phyloP scores from a whole-genome alignment of 768 basidiomycete species.

The Panus rudis region DNA sequence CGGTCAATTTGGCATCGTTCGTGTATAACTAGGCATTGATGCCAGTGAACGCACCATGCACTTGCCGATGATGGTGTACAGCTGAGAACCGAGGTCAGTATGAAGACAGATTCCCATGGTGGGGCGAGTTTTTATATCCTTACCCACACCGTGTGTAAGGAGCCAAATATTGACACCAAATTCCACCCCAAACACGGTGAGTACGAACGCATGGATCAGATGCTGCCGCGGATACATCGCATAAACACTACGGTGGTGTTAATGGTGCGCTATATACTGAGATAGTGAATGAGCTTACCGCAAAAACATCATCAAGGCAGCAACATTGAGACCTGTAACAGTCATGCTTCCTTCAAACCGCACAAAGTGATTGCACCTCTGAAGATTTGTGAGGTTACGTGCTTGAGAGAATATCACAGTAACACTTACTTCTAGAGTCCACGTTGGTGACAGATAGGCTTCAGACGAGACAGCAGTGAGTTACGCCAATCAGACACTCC shows the following conservation, averaged over 20 bases:
- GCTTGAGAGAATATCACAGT: no score
- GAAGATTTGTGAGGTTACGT: no score
- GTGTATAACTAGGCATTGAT: neutral
- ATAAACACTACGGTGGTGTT: slow-evolving; percentile 12
- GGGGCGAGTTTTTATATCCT: slow-evolving; percentile 9
- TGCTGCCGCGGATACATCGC: slow-evolving; percentile 18
- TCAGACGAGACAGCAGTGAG: neutral
- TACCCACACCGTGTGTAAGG: slow-evolving; percentile 42
- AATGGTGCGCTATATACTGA: neutral
- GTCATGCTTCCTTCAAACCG: slow-evolving; percentile 33
- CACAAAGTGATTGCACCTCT: slow-evolving; percentile 21
- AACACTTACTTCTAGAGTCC: slow-evolving; percentile 10
- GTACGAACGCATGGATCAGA: slow-evolving; percentile 22
- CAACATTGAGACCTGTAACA: slow-evolving; percentile 41
- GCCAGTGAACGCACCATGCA: slow-evolving; percentile 8
- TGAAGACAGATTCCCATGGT: neutral
- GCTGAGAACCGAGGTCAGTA: slow-evolving; percentile 1
- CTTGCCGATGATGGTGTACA: slow-evolving; percentile 11
- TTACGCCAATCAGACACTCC: no score
- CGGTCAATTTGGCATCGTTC: neutral
- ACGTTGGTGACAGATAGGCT: slow-evolving; percentile 15
- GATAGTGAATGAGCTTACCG: slow-evolving; percentile 28
- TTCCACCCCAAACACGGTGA: slow-evolving; percentile 33
- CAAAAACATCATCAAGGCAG: slow-evolving; percentile 52
- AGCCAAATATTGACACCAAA: slow-evolving; percentile 44